phyloP scores from a whole-genome alignment of 805 yeast species.

The Pichia phayaonensis region DNA sequence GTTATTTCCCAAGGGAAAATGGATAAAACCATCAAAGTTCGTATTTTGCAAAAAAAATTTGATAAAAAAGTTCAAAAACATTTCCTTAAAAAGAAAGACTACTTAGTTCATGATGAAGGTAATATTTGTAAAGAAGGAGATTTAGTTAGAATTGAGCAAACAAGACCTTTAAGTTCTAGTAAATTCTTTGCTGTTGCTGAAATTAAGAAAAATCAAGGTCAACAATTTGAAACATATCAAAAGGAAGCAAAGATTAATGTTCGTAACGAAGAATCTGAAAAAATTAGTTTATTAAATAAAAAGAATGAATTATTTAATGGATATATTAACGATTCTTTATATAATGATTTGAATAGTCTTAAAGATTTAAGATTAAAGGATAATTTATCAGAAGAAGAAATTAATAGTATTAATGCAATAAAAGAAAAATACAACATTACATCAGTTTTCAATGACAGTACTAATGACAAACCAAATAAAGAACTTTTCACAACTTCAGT shows the following conservation, averaged over 20 bases:
- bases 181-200: conserved; percentile 91
- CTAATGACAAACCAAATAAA: conserved; percentile 9
- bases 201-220: conserved; percentile 82
- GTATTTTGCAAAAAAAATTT: conserved; percentile 71
- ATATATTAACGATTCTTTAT: conserved; percentile 19
- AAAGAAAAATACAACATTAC: conserved; percentile 25
- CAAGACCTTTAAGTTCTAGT: conserved; percentile 74
- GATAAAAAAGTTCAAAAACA: conserved; percentile 69
- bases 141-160: conserved; percentile 84
- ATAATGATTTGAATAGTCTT: conserved; percentile 24
- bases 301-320: conserved; percentile 33
- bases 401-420: conserved; percentile 31
- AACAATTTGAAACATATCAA: conserved; percentile 78
- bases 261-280: conserved; percentile 52
- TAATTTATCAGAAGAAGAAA: conserved; percentile 24
- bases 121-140: conserved; percentile 92
- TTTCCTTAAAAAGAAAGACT: conserved; percentile 70
- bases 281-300: conserved; percentile 45
- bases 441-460: conserved; percentile 18
- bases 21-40: conserved; percentile 91
- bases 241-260: conserved; percentile 64
- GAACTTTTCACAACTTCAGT: conserved; percentile 26
- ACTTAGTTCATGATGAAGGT: conserved; percentile 89
- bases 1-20: conserved; percentile 95
- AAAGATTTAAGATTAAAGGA: conserved; percentile 14